A percentile compares a stretch with the other conserved stretches of the same genome.
Conservation (phyloP, 495 filamentous ascomycete species). For the Penicillium pancosmium region DNA sequence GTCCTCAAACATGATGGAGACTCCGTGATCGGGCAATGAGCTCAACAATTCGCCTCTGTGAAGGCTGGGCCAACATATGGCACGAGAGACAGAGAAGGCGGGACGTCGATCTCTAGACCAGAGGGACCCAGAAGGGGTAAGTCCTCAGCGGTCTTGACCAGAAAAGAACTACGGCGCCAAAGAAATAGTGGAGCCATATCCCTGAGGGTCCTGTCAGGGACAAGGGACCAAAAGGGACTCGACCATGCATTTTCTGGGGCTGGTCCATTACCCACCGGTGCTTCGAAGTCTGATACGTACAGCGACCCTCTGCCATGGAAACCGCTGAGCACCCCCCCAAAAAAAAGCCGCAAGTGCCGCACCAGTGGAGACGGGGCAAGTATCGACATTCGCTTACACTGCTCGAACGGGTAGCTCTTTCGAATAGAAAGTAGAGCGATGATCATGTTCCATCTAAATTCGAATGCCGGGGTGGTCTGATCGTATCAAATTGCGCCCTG, state of each 20-base stretch:
- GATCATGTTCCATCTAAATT: constrained; percentile 28
- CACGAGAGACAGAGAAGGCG: constrained; percentile 3
- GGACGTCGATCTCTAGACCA: constrained; percentile 21
- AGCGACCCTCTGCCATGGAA: background rate
- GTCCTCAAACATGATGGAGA: constrained; percentile 10
- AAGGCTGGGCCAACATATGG: constrained; percentile 10
- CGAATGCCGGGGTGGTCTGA: constrained; percentile 18
- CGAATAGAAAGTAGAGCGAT: constrained; percentile 12
- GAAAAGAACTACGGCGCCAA: background rate
- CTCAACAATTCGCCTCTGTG: constrained; percentile 14
- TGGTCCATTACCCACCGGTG: constrained; percentile 17
- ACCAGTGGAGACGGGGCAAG: constrained; percentile 12
- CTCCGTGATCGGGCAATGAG: constrained; percentile 24
- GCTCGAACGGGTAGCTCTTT: constrained; percentile 7
- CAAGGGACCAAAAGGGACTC: constrained; percentile 3
- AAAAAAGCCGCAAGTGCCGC: constrained; percentile 8
- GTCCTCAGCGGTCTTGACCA: background rate
- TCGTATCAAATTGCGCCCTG: constrained; percentile 11
- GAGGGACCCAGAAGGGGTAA: constrained; percentile 5
- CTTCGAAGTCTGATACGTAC: too few relatives aligned
- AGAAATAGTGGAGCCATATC: background rate
- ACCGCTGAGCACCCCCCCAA: background rate
- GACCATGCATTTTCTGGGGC: constrained; percentile 9
- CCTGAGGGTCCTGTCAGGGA: constrained; percentile 12
- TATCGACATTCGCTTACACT: constrained; percentile 22